Percentiles rank a stretch among this genome's conserved stretches.
Evolutionary conservation across 2,329 filamentous ascomycete genomes (phyloP).

Genomic region (Ophiocordyceps camponoti-floridani): DNA sequence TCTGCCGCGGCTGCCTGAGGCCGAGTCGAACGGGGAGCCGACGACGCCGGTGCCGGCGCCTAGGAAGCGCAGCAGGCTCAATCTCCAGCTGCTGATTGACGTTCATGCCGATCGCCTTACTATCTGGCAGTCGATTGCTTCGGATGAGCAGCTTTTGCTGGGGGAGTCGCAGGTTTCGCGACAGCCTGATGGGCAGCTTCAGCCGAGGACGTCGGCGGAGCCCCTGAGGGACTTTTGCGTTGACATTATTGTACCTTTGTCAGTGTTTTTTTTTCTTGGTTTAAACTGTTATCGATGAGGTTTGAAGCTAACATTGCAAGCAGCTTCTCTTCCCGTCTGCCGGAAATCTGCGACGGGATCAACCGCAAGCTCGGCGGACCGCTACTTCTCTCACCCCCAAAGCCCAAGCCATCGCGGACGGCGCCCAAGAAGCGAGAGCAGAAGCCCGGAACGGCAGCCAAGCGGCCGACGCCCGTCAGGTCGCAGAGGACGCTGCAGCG

Average conservation of each 20-base stretch:
- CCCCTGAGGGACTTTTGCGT: conserved; percentile 60
- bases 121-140: conserved; percentile 66
- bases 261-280: conserved; percentile 12
- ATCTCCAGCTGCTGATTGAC: conserved; percentile 49
- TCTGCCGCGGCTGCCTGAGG: conserved; percentile 24
- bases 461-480: conserved; percentile 23
- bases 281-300: background rate
- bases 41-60: conserved; percentile 8
- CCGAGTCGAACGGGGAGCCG: conserved; percentile 14
- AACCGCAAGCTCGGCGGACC: conserved; percentile 65
- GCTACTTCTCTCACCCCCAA: conserved; percentile 35
- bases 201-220: conserved; percentile 31
- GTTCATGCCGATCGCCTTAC: conserved; percentile 60
- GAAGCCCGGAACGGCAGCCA: conserved; percentile 33
- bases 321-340: conserved; percentile 60
- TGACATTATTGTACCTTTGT: conserved; percentile 68
- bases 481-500: conserved; percentile 38
- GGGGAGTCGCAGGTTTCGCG: conserved; percentile 26
- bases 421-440: conserved; percentile 23
- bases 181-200: conserved; percentile 15
- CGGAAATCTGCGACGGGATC: conserved; percentile 49
- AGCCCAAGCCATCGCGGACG: conserved; percentile 28
- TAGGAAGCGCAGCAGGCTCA: conserved; percentile 44
- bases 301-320: conserved; percentile 14
- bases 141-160: conserved; percentile 34